Base-by-base conservation (phyloP, 768 basidiomycete genomes). In the Mycena galericulata region DNA sequence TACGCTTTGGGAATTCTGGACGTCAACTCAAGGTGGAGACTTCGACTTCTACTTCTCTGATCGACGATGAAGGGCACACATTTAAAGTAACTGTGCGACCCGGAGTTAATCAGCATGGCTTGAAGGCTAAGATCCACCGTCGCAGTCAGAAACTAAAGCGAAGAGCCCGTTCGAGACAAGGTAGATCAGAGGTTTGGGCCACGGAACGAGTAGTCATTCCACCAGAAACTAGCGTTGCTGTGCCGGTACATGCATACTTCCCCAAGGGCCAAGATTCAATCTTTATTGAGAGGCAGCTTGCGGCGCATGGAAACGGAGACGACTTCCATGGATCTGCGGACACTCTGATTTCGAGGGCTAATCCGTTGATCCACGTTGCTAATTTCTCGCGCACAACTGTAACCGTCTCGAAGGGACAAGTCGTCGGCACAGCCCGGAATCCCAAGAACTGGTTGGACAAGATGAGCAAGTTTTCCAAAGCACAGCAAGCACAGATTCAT, bases 361-460 rank as follows among this genome's bases (percentile, higher is more conserved):
- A 49, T n/a, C 55, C 55, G 2, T 1, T 40, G 2, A 15, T 57
- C n/a, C 55, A 57, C 34, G 36, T 57, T 27, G 55, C 55, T 12
- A 57, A 57, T 24, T 57, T 57, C 14, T n/a, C 55, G n/a, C 10
- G 24, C 10, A 24, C 40, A 46, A 65, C 65, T 3, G 40, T 73
- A 2, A 45, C 36, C 0, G 45, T 73, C 1, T 34, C 50, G 1
- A 46, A 36, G 36, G 73, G 73, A 24, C 64, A 74, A 51, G 15
- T 57, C 2, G 29, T 74, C 0, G 72, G 68, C 17, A 46, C 38
- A 11, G 62, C 34, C 0, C 17, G 43, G 1, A 61, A 70, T 41
- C 74, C 72, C 0, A 22, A 30, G 3, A 67, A 34, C 18, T 72
- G 65, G 63, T 43, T 74, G 2, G 73, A 74, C 36, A 64, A 51